Conservation (phyloP, 1,284 basidiomycete genomes). For the Sphaerobolus stellatus region DNA sequence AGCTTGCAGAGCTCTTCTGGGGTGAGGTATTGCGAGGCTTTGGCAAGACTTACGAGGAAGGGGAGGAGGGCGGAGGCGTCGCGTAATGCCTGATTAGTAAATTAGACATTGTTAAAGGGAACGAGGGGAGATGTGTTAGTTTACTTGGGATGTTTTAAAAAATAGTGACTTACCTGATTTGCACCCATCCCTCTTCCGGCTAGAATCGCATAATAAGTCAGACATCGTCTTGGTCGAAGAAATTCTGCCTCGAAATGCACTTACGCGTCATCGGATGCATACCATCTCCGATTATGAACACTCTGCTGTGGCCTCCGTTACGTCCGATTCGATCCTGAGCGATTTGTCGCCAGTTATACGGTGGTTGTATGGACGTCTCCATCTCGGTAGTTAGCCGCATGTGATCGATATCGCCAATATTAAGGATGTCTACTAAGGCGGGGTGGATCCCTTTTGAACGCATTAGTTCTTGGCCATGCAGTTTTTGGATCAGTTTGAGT, state of each 20-base stretch:
- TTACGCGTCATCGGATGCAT: constrained; percentile 15
- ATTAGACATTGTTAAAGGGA: neutral
- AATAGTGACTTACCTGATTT: constrained; percentile 1
- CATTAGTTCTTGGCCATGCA: constrained; percentile 11
- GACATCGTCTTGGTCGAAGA: neutral
- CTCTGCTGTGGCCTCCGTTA: constrained; percentile 9
- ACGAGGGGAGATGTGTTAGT: too few species aligned
- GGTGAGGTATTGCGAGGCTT: constrained; percentile 1
- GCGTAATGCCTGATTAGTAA: constrained; percentile 6
- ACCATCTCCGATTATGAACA: constrained; percentile 12
- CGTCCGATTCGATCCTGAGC: constrained; percentile 7
- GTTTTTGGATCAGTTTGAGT: constrained; percentile 5
- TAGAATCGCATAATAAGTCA: neutral
- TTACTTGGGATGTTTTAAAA: too few species aligned
- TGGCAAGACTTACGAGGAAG: constrained; percentile 4
- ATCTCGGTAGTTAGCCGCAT: constrained; percentile 13
- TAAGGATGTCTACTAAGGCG: constrained; percentile 7
- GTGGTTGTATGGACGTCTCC: constrained; percentile 8
- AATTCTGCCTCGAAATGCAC: neutral
- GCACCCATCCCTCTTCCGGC: constrained; percentile 14
- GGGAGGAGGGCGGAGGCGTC: constrained; percentile 9
- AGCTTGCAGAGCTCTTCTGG: constrained; percentile 7
- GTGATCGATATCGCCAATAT: constrained; percentile 10
- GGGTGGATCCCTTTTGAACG: constrained; percentile 12
- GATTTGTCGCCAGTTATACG: constrained; percentile 8